Evolutionary conservation across 1,284 basidiomycete genomes (phyloP).

Genomic region (Sporisorium exsertum): DNA sequence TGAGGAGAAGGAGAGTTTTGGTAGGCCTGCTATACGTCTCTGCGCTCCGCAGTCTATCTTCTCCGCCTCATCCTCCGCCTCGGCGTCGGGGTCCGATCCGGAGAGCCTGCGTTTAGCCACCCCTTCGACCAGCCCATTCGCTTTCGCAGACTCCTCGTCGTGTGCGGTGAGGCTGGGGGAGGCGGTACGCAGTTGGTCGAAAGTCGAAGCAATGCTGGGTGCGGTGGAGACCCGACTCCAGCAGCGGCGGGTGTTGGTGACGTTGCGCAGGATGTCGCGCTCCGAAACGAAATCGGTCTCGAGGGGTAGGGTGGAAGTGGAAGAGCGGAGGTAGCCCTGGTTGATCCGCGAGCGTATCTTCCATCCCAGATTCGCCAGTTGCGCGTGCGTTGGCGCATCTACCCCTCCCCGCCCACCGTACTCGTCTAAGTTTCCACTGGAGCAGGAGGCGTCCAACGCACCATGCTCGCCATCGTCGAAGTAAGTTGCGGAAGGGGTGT

Average conservation of each 20-base stretch:
- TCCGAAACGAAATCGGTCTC: constrained; percentile 6
- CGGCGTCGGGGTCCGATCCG: background rate
- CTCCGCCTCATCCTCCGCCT: background rate
- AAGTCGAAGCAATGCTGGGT: background rate
- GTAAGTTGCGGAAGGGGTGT: background rate
- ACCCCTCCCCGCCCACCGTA: background rate
- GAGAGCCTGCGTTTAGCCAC: background rate
- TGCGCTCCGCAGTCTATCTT: background rate
- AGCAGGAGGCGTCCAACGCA: background rate
- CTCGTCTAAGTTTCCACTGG: too few species aligned
- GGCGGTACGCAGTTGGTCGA: constrained; percentile 7
- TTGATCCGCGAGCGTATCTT: constrained; percentile 25
- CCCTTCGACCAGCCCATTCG: too few species aligned
- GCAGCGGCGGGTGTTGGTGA: background rate
- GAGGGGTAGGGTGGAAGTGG: background rate
- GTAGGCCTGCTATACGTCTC: constrained; percentile 4
- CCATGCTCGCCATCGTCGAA: too few species aligned
- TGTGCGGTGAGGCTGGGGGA: background rate
- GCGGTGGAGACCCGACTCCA: constrained; percentile 19
- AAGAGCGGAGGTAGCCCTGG: constrained; percentile 24
- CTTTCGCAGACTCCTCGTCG: too few species aligned
- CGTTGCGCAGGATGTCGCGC: constrained; percentile 11
- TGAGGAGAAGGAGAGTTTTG: constrained; percentile 23
- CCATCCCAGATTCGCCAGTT: constrained; percentile 31
- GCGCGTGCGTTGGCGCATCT: constrained; percentile 17